Conservation (phyloP, 2,329 filamentous ascomycete genomes). For the Karstenula rhodostoma region DNA sequence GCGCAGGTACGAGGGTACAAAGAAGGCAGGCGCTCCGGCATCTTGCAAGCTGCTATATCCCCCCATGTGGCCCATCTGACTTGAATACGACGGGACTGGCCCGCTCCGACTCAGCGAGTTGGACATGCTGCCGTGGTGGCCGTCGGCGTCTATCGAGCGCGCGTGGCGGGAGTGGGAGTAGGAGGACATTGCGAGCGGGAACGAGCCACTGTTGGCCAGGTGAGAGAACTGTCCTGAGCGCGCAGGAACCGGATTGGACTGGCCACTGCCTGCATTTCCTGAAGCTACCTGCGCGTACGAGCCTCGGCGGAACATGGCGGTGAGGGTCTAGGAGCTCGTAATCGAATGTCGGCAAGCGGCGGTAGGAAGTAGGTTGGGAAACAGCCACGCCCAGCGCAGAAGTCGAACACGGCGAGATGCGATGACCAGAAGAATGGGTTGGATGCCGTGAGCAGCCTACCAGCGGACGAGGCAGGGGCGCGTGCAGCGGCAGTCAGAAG, state of each 20-base stretch:
- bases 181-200: conserved; percentile 28
- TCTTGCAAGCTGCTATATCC: conserved; percentile 36
- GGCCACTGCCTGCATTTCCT: conserved; percentile 52
- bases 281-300: conserved; percentile 70
- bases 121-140: conserved; percentile 55
- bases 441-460: background rate
- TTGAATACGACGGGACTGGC: conserved; percentile 56
- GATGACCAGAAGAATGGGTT: background rate
- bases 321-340: conserved; percentile 6
- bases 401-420: background rate
- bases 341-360: conserved; percentile 8
- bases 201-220: conserved; percentile 59
- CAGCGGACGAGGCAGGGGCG: conserved; percentile 5
- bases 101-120: conserved; percentile 54
- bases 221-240: conserved; percentile 61
- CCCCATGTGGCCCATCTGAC: conserved; percentile 54
- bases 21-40: conserved; percentile 63
- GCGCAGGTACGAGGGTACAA: conserved; percentile 83
- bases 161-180: conserved; percentile 42
- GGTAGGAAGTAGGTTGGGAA: conserved; percentile 3
- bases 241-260: conserved; percentile 42
- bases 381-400: conserved; percentile 5
- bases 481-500: conserved; percentile 10
- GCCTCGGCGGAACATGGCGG: conserved; percentile 56
- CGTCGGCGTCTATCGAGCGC: conserved; percentile 58